These are phyloP conservation scores for Coccomyxa subellipsoidea DNA, from an alignment of 163 green algal genomes.

Conservation along the genomic window DNA sequence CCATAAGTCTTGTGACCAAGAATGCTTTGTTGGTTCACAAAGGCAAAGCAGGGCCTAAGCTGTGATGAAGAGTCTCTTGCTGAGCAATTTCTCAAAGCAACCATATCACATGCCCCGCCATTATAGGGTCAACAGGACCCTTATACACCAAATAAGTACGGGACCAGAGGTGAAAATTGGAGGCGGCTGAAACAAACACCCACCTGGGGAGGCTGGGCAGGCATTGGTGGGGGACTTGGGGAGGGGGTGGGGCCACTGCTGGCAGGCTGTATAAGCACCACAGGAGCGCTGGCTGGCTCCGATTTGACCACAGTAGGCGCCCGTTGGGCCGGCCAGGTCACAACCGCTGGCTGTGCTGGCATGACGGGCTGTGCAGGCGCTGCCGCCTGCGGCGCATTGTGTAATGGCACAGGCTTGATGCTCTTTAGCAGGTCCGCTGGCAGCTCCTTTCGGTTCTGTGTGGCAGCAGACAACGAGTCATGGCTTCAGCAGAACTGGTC, in stretches of 20 bases:
- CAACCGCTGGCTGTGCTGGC: not conserved
- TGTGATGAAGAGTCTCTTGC: no score
- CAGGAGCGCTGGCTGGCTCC: not conserved
- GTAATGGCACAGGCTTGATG: not conserved
- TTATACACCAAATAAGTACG: no score
- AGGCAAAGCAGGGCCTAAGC: no score
- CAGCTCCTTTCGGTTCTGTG: not conserved
- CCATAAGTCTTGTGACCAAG: no score
- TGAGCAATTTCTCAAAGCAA: no score
- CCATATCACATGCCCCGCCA: no score
- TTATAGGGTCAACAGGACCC: no score
- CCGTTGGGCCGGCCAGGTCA: not conserved
- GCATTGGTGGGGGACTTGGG: not conserved
- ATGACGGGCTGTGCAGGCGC: not conserved
- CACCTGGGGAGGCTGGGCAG: not conserved
- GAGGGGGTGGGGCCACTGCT: not conserved
- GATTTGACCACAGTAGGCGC: not conserved
- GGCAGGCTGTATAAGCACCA: not conserved
- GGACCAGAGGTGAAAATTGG: no score
- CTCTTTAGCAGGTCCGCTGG: not conserved
- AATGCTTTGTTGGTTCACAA: no score
- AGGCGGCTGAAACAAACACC: no score
- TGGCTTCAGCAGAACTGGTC: no score
- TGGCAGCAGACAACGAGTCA: no score
- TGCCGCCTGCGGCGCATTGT: not conserved